Evolutionary conservation across 225 moss, liverwort and hornwort species (phyloP), one percentile per base, ranked within the genome.

Genomic region (Antitrichia curtipendula): DNA sequence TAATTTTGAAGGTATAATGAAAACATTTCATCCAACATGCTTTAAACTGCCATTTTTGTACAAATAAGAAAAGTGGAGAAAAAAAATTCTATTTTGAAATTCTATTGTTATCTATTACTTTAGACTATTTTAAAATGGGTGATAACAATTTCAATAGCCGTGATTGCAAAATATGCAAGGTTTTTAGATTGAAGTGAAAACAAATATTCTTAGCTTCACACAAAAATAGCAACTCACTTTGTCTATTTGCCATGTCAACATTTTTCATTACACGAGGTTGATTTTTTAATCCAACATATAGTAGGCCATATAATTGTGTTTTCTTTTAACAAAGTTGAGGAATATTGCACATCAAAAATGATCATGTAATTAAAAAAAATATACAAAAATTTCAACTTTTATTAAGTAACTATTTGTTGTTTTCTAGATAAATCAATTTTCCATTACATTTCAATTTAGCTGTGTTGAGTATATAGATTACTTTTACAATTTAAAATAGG

Each of bases 71-170:
- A 38, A 38, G 1, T 9, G 0, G 1, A 0, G 17, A 16, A 5
- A 9, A 2, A 5, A 22, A 8, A 1, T 23, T 9, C 16, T 1
- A 16, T 24, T 9, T 24, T 77, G 6, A 15, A 54, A 24, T 16
- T 76, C 4, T 6, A n/a, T 24, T 10, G 10, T 16, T 23, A 3
- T 15, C 0, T 9, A 4, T n/a, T n/a, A 6, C 0, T 3, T 1
- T 15, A 23, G 0, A 53, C 23, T 15, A 24, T 1, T 53, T 6
- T 13, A 4, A 16, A 25, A 38, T 16, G 6, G 53, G 4, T 16
- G 6, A 4, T 54, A 56, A 56, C 10, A 56, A 25, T 25, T 54
- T 77, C 1, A 38, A 0, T 38, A 38, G 4, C 4, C 13, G 16
- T 24, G 15, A 54, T n/a, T 24, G 9, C 9, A 36, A n/a, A 76